phyloP scores from a whole-genome alignment of 1,139 yeast genomes.

The Pichia sp. region DNA sequence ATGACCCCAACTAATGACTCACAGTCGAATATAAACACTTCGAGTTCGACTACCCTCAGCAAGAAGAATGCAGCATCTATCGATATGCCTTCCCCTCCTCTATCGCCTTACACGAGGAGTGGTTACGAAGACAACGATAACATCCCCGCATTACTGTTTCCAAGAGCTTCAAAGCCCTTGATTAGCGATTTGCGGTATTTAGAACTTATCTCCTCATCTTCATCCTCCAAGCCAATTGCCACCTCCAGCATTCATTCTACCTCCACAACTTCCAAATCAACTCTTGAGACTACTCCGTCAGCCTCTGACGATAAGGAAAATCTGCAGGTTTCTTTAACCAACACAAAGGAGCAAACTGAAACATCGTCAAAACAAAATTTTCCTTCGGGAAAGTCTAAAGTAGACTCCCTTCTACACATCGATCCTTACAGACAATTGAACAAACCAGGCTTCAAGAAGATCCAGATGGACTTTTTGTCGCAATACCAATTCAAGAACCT shows the following conservation, averaged over 20 bases:
- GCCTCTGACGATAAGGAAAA: not conserved
- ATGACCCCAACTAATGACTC: constrained; percentile 18
- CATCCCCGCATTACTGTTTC: constrained; percentile 28
- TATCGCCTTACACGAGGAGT: constrained; percentile 52
- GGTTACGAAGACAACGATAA: constrained; percentile 27
- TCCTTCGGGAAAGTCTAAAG: constrained; percentile 44
- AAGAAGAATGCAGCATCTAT: not conserved
- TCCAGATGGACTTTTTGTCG: constrained; percentile 48
- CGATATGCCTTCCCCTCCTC: constrained; percentile 59
- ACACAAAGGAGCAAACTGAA: constrained; percentile 14
- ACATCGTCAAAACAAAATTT: constrained; percentile 28
- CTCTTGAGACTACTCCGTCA: not conserved
- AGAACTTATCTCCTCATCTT: constrained; percentile 8
- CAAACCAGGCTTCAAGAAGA: constrained; percentile 40
- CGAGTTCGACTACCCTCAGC: not conserved
- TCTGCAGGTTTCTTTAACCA: not conserved
- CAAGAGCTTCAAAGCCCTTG: constrained; percentile 25
- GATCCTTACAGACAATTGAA: constrained; percentile 49
- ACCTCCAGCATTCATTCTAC: not conserved
- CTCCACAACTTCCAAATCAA: not conserved
- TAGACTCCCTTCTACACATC: constrained; percentile 44
- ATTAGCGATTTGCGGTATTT: constrained; percentile 20
- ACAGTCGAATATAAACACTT: not conserved
- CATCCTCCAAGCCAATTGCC: not conserved
- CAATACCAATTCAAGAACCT: constrained; percentile 38